Base-by-base conservation (phyloP, 1,139 yeast genomes). In the Wickerhamomyces sp. region DNA sequence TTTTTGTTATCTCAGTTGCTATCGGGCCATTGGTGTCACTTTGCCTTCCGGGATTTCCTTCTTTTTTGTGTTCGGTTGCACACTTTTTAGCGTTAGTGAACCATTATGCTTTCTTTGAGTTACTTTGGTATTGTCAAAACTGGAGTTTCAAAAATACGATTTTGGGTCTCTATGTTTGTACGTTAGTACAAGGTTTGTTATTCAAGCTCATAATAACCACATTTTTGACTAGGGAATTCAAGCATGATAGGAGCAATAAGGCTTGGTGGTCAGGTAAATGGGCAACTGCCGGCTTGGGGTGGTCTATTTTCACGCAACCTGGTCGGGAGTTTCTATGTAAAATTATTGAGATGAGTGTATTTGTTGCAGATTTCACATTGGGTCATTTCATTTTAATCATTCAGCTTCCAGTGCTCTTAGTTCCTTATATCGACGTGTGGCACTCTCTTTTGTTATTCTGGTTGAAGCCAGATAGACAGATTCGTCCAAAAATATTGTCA, bases 231-330 rank as follows among this genome's bases (percentile, higher is more conserved):
- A 67, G 74, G 35, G 86, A 78, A 48, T 66, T 70, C 39, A 64
- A 66, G 36, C 73, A 72, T 41, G 79, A 74, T 42, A 63, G 66
- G 40, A 57, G 75, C 0, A 78, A 76, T 45, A 61, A 63, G 35
- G 77, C 82, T 0, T 79, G 84, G 85, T 79, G 86, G 86, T 74
- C 82, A 3, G 86, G 86, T 0, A 74, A 70, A 47, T 79, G 86
- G 86, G 47, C 72, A 5, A 65, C 68, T 1, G 67, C 81, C 0
- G 76, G 76, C 0, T 56, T 76, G 13, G 81, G 81, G 0, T 70
- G 74, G 71, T 41, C 49, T 32, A 59, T 70, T 0, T 45, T 77
- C 7, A 65, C 77, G 0, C 82, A 76, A 43, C 83, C 83, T 0
- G 51, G 68, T 3, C 59, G 84, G 42, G 85, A 78, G 47, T 71